These are phyloP conservation scores for Setomelanomma holmii DNA, from an alignment of 2,329 filamentous ascomycete species.

Conservation along the genomic window DNA sequence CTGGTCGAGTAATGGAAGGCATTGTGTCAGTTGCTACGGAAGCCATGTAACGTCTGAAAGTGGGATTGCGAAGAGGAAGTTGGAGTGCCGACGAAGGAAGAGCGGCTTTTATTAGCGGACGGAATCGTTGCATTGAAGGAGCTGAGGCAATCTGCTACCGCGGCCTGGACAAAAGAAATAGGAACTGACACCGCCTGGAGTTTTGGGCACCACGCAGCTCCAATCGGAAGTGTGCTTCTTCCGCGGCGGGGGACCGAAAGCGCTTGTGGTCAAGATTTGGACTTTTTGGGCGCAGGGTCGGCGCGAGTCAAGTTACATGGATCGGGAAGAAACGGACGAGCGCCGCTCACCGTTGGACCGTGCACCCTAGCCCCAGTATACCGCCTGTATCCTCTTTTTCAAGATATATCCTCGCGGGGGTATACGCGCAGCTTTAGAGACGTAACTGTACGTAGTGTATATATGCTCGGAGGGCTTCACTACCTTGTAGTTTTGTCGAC, in stretches of 20 bases:
- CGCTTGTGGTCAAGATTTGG: background rate
- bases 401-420: no score
- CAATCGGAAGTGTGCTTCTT: slow-evolving; percentile 35
- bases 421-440: no score
- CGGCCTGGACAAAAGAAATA: slow-evolving; percentile 43
- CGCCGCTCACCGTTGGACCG: background rate
- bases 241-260: slow-evolving; percentile 22
- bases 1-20: slow-evolving; percentile 48
- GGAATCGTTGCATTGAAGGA: slow-evolving; percentile 46
- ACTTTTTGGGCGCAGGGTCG: background rate
- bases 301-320: background rate
- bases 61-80: slow-evolving; percentile 22
- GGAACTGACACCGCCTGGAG: slow-evolving; percentile 24
- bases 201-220: slow-evolving; percentile 10
- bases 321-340: slow-evolving; percentile 2
- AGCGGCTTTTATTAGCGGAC: slow-evolving; percentile 43
- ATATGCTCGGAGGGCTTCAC: no score
- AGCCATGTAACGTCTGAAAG: slow-evolving; percentile 38
- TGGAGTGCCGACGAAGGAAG: slow-evolving; percentile 30
- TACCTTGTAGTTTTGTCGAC: no score
- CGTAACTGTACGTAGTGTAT: no score
- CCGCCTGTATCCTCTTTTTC: no score
- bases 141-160: slow-evolving; percentile 32
- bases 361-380: background rate
- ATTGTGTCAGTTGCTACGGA: slow-evolving; percentile 43